A percentile compares a stretch with the other conserved stretches of the same genome.
phyloP scores from a whole-genome alignment of 345 rosid genomes.

The Viola odorata region DNA sequence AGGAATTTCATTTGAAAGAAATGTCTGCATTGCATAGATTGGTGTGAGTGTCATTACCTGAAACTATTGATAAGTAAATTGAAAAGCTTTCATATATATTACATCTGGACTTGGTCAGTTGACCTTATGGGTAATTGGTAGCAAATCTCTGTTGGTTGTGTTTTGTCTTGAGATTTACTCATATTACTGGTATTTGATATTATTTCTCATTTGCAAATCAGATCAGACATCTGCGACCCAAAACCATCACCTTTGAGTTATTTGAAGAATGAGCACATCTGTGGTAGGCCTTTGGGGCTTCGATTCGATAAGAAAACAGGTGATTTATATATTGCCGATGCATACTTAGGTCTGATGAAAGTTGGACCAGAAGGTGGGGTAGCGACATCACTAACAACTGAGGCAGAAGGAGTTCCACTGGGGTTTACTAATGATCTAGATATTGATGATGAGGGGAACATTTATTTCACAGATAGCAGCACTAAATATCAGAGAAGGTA shows the following conservation, averaged over 20 bases:
- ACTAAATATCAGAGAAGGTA: slow-evolving; percentile 67
- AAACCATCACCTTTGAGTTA: slow-evolving; percentile 59
- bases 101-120: background rate
- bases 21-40: too few species aligned
- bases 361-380: slow-evolving; percentile 92
- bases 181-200: background rate
- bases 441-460: slow-evolving; percentile 73
- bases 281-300: slow-evolving; percentile 93
- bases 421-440: slow-evolving; percentile 87
- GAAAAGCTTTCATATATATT: background rate
- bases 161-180: background rate
- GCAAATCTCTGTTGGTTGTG: background rate
- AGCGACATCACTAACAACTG: slow-evolving; percentile 62
- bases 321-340: slow-evolving; percentile 87
- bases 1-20: too few species aligned
- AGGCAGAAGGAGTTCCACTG: slow-evolving; percentile 76
- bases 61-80: too few species aligned
- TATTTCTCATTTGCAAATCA: slow-evolving; percentile 21
- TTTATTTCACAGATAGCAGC: slow-evolving; percentile 94
- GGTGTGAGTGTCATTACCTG: too few species aligned
- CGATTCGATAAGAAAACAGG: slow-evolving; percentile 75
- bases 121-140: background rate
- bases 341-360: slow-evolving; percentile 82
- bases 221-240: slow-evolving; percentile 68
- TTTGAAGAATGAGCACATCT: slow-evolving; percentile 78